These are phyloP conservation scores for Crithidia expoeki DNA, from an alignment of 208 protist genomes.

Conservation along the genomic window DNA sequence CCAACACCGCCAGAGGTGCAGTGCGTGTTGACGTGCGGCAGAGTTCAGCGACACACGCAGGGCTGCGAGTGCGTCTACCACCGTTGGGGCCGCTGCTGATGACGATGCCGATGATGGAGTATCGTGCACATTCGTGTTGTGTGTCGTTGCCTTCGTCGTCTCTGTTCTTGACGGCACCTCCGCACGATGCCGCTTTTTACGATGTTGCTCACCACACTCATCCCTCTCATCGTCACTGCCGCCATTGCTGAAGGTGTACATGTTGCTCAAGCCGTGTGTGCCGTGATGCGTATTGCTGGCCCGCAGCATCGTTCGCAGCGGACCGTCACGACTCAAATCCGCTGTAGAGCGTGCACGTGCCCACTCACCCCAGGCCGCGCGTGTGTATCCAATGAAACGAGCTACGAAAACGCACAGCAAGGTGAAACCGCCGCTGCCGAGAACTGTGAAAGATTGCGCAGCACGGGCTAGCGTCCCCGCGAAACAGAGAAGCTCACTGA, in stretches of 20 bases:
- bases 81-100: too few relatives aligned
- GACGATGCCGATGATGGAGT: too few relatives aligned
- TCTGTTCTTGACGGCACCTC: neutral
- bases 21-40: slow-evolving; percentile 14
- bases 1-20: slow-evolving; percentile 35
- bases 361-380: slow-evolving; percentile 34
- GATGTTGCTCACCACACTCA: too few relatives aligned
- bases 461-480: slow-evolving; percentile 26
- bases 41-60: neutral
- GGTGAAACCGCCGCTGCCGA: slow-evolving; percentile 18
- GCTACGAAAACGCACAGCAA: slow-evolving; percentile 8
- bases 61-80: slow-evolving; percentile 2
- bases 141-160: neutral
- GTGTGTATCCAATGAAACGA: slow-evolving; percentile 19
- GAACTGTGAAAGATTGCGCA: slow-evolving; percentile 30
- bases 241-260: too few relatives aligned
- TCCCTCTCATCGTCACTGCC: neutral
- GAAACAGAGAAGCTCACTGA: slow-evolving; percentile 26
- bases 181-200: slow-evolving; percentile 16
- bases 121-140: neutral
- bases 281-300: too few relatives aligned
- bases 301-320: neutral
- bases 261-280: too few relatives aligned
- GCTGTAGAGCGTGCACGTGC: neutral
- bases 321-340: slow-evolving; percentile 9